These are phyloP conservation scores for Beauveria scarabaeidicola DNA, from an alignment of 2,329 filamentous ascomycete genomes.

Conservation along the genomic window DNA sequence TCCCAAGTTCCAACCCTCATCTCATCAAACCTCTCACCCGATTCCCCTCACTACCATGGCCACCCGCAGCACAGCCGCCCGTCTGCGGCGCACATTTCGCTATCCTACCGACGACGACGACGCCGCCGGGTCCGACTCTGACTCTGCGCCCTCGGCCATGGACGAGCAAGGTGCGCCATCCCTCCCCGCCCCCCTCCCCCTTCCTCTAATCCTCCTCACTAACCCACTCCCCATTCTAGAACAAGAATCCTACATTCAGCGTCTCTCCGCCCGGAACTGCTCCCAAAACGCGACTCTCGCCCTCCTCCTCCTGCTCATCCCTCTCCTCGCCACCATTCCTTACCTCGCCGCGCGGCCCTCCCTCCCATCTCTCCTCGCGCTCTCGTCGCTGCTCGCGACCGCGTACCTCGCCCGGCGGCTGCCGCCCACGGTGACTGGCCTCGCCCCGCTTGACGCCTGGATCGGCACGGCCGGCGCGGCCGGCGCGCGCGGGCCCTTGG, in stretches of 20 bases:
- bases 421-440: conserved; percentile 46
- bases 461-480: conserved; percentile 19
- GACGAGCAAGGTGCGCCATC: conserved; percentile 8
- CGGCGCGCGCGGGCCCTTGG: conserved; percentile 35
- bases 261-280: conserved; percentile 4
- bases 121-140: conserved; percentile 9
- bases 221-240: background rate
- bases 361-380: conserved; percentile 44
- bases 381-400: conserved; percentile 56
- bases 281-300: conserved; percentile 7
- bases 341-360: conserved; percentile 26
- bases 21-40: background rate
- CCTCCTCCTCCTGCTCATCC: conserved; percentile 32
- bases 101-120: conserved; percentile 25
- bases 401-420: conserved; percentile 52
- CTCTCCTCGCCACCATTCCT: conserved; percentile 38
- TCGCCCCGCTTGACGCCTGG: conserved; percentile 40
- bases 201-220: background rate
- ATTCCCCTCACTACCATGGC: conserved; percentile 16
- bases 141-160: conserved; percentile 13
- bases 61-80: conserved; percentile 17
- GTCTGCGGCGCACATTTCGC: conserved; percentile 20
- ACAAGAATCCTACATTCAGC: conserved; percentile 11
- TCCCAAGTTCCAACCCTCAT: background rate
- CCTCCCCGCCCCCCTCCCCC: background rate